A percentile compares a stretch with the other conserved stretches of the same genome.
phyloP scores from a whole-genome alignment of 345 rosid genomes.

The Eucalyptus microcorys region DNA sequence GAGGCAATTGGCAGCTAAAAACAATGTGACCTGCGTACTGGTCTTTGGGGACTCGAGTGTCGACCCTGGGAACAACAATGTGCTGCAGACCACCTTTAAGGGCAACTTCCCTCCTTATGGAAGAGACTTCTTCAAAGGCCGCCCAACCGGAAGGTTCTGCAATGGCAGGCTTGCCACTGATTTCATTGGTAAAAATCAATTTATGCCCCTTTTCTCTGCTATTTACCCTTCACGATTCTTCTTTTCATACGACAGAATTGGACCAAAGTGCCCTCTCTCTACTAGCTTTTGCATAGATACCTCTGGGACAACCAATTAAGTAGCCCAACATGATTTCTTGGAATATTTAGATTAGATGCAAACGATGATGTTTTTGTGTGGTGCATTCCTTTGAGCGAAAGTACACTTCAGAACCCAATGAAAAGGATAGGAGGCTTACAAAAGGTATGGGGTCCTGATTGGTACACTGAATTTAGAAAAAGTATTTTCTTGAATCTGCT shows the following conservation, averaged over 20 bases:
- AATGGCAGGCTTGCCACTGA: slow-evolving; percentile 74
- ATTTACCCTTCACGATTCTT: neutral
- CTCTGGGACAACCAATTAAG: neutral
- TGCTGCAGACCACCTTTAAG: slow-evolving; percentile 28
- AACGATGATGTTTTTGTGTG: neutral
- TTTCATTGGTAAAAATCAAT: slow-evolving; percentile 29
- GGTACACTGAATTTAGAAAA: neutral
- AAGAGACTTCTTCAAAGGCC: slow-evolving; percentile 39
- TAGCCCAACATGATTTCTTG: neutral
- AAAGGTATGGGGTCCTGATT: neutral
- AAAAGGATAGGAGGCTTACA: neutral
- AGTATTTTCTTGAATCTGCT: neutral
- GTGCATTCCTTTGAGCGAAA: neutral
- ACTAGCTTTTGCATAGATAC: neutral
- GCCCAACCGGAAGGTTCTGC: slow-evolving; percentile 51
- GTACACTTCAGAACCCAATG: neutral
- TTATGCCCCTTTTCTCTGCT: neutral
- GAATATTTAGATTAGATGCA: neutral
- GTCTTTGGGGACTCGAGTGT: slow-evolving; percentile 91
- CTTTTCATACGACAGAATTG: neutral
- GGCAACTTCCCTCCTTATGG: slow-evolving; percentile 71
- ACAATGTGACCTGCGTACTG: slow-evolving; percentile 47
- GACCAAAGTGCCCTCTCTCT: neutral
- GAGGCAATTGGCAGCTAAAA: slow-evolving; percentile 22
- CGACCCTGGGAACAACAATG: slow-evolving; percentile 73